Conservation (phyloP, 2,329 filamentous ascomycete species). For the Xylaria sp. region DNA sequence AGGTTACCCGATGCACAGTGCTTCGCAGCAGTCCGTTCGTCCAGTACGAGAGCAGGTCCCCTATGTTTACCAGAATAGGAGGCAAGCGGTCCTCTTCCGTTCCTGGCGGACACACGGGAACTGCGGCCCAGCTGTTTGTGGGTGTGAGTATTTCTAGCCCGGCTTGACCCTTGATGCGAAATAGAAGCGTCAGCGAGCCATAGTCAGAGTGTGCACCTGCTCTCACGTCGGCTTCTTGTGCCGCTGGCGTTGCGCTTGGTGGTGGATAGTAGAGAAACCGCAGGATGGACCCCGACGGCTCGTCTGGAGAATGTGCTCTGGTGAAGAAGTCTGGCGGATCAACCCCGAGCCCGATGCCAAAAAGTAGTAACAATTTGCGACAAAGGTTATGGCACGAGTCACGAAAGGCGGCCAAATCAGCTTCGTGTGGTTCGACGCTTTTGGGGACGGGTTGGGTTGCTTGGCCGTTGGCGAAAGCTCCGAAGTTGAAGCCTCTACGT, state of each 20-base stretch:
- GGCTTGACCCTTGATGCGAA: conserved; percentile 85
- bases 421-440: conserved; percentile 68
- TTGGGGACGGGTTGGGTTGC: conserved; percentile 81
- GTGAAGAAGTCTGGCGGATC: conserved; percentile 65
- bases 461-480: conserved; percentile 75
- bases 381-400: conserved; percentile 78
- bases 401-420: conserved; percentile 74
- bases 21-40: conserved; percentile 87
- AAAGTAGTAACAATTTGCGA: conserved; percentile 76
- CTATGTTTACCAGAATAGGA: conserved; percentile 85
- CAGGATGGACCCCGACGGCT: conserved; percentile 68
- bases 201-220: conserved; percentile 96
- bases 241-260: conserved; percentile 54
- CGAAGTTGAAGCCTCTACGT: conserved; percentile 88
- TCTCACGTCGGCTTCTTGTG: conserved; percentile 72
- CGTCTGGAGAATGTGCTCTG: conserved; percentile 59
- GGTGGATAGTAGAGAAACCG: conserved; percentile 80
- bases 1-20: conserved; percentile 89
- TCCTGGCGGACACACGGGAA: conserved; percentile 72
- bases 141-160: conserved; percentile 83
- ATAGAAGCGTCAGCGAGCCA: conserved; percentile 77
- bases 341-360: conserved; percentile 78
- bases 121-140: conserved; percentile 67
- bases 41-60: conserved; percentile 82
- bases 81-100: conserved; percentile 69